Base-by-base conservation (phyloP, 148 eudicot species). In the Nepenthes mirabilis region DNA sequence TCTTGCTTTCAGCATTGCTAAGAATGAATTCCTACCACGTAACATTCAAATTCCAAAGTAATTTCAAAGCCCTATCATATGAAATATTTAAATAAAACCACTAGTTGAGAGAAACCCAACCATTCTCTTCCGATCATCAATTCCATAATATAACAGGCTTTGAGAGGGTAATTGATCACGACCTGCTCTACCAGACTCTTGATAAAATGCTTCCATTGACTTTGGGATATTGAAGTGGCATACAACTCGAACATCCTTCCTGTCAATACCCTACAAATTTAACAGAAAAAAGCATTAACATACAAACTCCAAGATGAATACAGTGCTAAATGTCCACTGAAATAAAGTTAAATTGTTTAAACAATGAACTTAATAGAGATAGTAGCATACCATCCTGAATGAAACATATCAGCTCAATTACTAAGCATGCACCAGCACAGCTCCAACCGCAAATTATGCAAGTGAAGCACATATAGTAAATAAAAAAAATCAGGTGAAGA, bases 131-230 rank as follows among this genome's bases (percentile, higher is more conserved):
- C 85, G 68, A 73, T 91, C 97, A 69, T 87, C 95, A 75, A 83
- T 70, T 75, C 95, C 95, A 72, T 79, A 87, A 76, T 91, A 91
- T 70, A 91, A 68, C 13, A 91, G 62, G 72, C 97, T 91, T 71
- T 67, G 79, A 69, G 87, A 87, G 50, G 93, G 83, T 72, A 77
- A 60, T 70, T 85, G 97, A 79, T 91, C 97, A 68, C 97, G 93
- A 43, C 97, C 97, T 68, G 95, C 97, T 83, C 97, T 82, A 65
- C 97, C 95, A 6, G 97, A 91, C 80, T 91, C 97, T 70, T 91
- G 97, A 71, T 91, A 91, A 72, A 91, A 91, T 64, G 83, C 65
- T 76, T 87, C 97, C 97, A 91, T 91, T 33, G 95, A 83, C 76
- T 91, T 91, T 35, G 97, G 95, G 64, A 91, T 78, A 66, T 91